These are phyloP conservation scores for Trypanosoma brucei DNA, from an alignment of 208 protist species.

Conservation along the genomic window DNA sequence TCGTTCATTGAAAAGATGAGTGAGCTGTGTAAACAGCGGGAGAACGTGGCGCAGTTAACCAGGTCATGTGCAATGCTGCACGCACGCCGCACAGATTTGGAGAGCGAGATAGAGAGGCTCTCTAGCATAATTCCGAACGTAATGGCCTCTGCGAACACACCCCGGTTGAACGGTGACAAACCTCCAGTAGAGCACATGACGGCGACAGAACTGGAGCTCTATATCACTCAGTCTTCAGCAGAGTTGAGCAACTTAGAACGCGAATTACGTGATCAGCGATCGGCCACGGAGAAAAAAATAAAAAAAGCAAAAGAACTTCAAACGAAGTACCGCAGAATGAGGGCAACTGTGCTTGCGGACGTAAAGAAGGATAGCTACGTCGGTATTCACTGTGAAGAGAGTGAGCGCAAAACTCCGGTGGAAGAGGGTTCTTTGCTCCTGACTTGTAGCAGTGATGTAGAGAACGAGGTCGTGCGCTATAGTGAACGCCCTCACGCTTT, in stretches of 20 bases:
- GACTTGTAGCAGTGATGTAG: not conserved
- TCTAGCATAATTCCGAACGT: conserved; percentile 38
- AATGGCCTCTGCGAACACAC: not conserved
- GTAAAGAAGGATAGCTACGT: conserved; percentile 1
- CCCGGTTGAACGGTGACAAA: conserved; percentile 7
- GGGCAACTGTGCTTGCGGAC: not conserved
- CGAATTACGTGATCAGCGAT: conserved; percentile 48
- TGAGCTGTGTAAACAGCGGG: conserved; percentile 30
- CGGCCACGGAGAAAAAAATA: conserved; percentile 33
- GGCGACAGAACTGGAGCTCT: conserved; percentile 70
- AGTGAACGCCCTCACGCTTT: no score
- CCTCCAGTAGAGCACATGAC: conserved; percentile 44
- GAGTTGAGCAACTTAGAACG: conserved; percentile 37
- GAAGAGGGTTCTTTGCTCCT: not conserved
- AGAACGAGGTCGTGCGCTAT: not conserved
- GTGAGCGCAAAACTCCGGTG: not conserved
- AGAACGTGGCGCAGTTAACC: conserved; percentile 38
- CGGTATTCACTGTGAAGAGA: not conserved
- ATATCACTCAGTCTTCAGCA: conserved; percentile 51
- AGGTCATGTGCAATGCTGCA: conserved; percentile 62
- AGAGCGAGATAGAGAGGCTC: conserved; percentile 47
- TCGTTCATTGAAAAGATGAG: conserved; percentile 41
- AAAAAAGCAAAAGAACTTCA: conserved; percentile 32
- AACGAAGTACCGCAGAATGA: not conserved
- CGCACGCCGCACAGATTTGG: conserved; percentile 31